Percentiles rank a stretch among this genome's conserved stretches.
phyloP scores from a whole-genome alignment of 441 rosid species.

The Gossypium davidsonii region DNA sequence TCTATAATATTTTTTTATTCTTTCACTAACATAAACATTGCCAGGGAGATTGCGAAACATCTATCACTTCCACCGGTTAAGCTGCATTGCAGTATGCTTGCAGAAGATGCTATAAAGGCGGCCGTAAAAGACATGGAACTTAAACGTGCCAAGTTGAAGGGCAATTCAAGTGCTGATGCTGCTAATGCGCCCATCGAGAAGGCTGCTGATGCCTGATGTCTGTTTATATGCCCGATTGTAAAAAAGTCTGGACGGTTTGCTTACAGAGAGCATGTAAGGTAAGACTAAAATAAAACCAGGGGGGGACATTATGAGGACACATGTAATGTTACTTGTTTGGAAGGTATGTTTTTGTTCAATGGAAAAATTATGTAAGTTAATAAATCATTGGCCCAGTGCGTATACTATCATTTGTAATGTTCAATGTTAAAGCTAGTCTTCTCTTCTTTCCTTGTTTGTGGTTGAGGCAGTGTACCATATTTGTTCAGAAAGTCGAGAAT shows the following conservation, averaged over 20 bases:
- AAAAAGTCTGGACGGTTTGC: background rate
- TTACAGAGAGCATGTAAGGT: background rate
- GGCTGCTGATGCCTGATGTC: slow-evolving; percentile 38
- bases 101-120: slow-evolving; percentile 97
- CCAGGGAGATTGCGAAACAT: slow-evolving; percentile 88
- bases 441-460: background rate
- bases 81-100: slow-evolving; percentile 98
- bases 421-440: background rate
- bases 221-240: background rate
- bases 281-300: background rate
- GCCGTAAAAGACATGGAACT: slow-evolving; percentile 78
- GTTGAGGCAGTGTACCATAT: background rate
- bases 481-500: background rate
- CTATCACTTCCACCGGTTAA: slow-evolving; percentile 93
- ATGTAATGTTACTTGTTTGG: background rate
- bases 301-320: background rate
- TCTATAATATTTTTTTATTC: background rate
- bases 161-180: background rate
- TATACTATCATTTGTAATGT: background rate
- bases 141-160: slow-evolving; percentile 43
- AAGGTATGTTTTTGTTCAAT: background rate
- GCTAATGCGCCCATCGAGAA: slow-evolving; percentile 27
- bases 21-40: background rate
- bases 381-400: background rate
- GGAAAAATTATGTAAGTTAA: background rate